Conservation (phyloP, 768 basidiomycete genomes). For the Termitomyces sp. region DNA sequence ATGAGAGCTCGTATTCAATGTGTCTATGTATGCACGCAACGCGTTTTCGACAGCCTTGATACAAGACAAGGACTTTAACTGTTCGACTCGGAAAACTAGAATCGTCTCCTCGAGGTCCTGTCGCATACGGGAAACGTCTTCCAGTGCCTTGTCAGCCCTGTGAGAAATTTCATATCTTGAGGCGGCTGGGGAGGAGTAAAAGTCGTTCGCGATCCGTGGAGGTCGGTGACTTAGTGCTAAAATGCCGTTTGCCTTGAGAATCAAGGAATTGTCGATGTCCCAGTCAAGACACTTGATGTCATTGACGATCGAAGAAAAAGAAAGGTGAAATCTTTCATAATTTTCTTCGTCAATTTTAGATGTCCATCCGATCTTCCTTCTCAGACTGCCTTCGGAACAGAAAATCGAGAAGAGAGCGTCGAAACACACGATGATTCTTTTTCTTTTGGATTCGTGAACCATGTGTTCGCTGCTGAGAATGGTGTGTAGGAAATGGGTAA, state of each 20-base stretch:
- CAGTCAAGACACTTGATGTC: not conserved
- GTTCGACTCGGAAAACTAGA: not conserved
- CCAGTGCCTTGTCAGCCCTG: not conserved
- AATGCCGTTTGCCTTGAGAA: not conserved
- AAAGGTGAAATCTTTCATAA: not conserved
- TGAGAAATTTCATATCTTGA: not conserved
- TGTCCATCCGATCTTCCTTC: not conserved
- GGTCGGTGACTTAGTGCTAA: not conserved
- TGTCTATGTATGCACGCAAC: not conserved
- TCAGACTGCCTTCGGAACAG: not conserved
- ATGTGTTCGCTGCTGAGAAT: not conserved
- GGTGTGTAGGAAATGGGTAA: not conserved
- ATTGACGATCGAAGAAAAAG: not conserved
- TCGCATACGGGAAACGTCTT: not conserved
- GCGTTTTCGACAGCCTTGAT: not conserved
- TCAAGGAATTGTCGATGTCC: not conserved
- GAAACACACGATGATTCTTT: not conserved
- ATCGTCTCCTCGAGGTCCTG: slow-evolving; percentile 1
- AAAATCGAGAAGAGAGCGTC: slow-evolving; percentile 4
- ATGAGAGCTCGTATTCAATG: not conserved
- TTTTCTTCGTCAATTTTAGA: not conserved
- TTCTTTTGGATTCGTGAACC: not conserved
- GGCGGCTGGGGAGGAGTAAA: not conserved
- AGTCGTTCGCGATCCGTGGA: not conserved
- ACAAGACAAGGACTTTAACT: not conserved